phyloP scores from a whole-genome alignment of 306 rosid species.

The Datisca glomerata region DNA sequence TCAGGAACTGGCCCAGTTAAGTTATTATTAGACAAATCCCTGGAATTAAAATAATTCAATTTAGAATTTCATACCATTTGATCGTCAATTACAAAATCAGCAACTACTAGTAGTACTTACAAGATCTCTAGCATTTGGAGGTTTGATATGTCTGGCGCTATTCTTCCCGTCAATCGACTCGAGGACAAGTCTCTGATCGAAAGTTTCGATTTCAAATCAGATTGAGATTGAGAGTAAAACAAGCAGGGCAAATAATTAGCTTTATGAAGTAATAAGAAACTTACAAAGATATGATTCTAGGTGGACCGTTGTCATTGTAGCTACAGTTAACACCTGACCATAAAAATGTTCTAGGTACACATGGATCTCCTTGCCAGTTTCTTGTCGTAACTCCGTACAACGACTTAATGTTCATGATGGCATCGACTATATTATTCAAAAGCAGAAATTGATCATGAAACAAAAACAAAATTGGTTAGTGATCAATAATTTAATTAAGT shows the following conservation, averaged over 20 bases:
- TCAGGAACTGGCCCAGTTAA: conserved; percentile 29
- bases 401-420: conserved; percentile 31
- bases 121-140: conserved; percentile 18
- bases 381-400: conserved; percentile 21
- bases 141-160: conserved; percentile 13
- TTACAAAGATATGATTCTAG: conserved; percentile 39
- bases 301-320: not conserved
- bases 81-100: not conserved
- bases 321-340: conserved; percentile 42
- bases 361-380: conserved; percentile 55
- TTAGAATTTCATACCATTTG: not conserved
- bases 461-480: not conserved
- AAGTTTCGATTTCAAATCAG: not conserved
- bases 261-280: no score
- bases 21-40: conserved; percentile 36
- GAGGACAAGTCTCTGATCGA: conserved; percentile 26
- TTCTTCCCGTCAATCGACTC: conserved; percentile 26
- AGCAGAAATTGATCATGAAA: conserved; percentile 10
- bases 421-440: conserved; percentile 23
- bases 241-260: not conserved
- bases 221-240: not conserved
- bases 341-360: conserved; percentile 17
- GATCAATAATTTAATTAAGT: no score
- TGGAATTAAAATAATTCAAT: conserved; percentile 10
- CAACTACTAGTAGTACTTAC: conserved; percentile 16